These are phyloP conservation scores for Exophiala oligosperma DNA, from an alignment of 2,329 filamentous ascomycete species.

Conservation along the genomic window DNA sequence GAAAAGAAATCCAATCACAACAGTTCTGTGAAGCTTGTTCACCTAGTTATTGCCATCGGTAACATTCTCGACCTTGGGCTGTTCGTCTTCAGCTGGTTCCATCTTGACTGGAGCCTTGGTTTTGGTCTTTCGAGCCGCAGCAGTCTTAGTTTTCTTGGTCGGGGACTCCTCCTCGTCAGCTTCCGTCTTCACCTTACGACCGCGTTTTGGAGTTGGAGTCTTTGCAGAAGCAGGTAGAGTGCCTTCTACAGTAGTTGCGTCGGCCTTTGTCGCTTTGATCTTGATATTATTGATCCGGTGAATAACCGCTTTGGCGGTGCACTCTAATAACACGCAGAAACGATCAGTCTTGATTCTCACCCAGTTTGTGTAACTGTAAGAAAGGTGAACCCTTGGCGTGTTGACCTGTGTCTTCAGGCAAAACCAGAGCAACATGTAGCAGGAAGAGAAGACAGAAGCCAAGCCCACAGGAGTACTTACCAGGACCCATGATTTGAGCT, in stretches of 20 bases:
- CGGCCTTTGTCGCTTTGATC: not conserved
- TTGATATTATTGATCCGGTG: slow-evolving; percentile 15
- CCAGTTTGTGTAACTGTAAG: not conserved
- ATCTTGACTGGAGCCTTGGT: not conserved
- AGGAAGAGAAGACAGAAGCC: not conserved
- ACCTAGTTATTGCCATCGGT: not conserved
- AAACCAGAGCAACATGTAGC: not conserved
- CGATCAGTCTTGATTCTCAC: not conserved
- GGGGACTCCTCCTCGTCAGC: not conserved
- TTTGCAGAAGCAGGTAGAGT: not conserved
- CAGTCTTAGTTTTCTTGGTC: not conserved
- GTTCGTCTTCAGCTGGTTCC: not conserved
- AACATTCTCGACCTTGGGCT: not conserved
- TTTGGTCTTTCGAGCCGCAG: not conserved
- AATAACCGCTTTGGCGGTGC: slow-evolving; percentile 16
- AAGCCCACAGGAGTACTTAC: not conserved
- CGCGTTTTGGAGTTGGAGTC: not conserved
- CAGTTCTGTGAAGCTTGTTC: no score
- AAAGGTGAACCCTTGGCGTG: not conserved
- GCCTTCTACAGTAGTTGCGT: not conserved
- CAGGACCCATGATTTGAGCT: slow-evolving; percentile 10
- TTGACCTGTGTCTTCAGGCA: no score
- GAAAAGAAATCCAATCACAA: no score
- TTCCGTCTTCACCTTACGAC: not conserved
- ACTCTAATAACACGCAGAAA: not conserved